Base-by-base conservation (phyloP, 192 early-diverging fungal species). In the Chytriomyces hyalinus region DNA sequence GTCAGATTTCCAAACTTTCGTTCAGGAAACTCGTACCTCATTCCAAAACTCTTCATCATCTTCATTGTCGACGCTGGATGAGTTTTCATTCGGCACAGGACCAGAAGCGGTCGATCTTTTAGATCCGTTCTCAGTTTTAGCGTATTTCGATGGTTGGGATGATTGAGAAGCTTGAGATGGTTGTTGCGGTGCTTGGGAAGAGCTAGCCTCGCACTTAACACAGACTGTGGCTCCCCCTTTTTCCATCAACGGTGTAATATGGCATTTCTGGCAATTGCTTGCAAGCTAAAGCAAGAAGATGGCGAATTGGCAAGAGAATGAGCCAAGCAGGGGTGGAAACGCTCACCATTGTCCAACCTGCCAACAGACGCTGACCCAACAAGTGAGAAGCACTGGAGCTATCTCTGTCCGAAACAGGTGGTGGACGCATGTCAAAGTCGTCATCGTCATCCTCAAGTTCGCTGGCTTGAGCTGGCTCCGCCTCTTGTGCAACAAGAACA, bases 1-100 rank as follows among this genome's bases (percentile, higher is more conserved):
- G 28, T 43, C 24, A 20, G 22, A 20, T 36, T 22, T 26, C 22
- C n/a, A 13, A 20, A 36, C 20, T 20, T 11, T 24, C 20, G 4
- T 11, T 64, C 62, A 64, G 11, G 36, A 28, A 15, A 64, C 11
- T 36, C 8, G 1, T 67, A 67, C 66, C 66, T 67, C 66, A 67
- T 67, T 67, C 66, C 66, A 67, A 46, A 67, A 67, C 22, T 67
- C 66, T 22, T 67, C 66, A 48, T 67, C 66, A 17, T 67, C 66
- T 48, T 67, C 66, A 11, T 64, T 26, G 13, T 45, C 44, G 15
- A 57, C 20, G 20, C 20, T 20, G 53, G 53, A 57, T 57, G 53
- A 13, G 53, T 57, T 20, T n/a, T 57, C 3, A 5, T 57, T 57
- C 15, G 15, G 15, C 3, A 57, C 53, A 20, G 20, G 13, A 20